Evolutionary conservation across 176 grass and related monocot genomes (phyloP), one percentile per base, ranked within the genome.

Genomic region (Tillandsia leiboldiana): DNA sequence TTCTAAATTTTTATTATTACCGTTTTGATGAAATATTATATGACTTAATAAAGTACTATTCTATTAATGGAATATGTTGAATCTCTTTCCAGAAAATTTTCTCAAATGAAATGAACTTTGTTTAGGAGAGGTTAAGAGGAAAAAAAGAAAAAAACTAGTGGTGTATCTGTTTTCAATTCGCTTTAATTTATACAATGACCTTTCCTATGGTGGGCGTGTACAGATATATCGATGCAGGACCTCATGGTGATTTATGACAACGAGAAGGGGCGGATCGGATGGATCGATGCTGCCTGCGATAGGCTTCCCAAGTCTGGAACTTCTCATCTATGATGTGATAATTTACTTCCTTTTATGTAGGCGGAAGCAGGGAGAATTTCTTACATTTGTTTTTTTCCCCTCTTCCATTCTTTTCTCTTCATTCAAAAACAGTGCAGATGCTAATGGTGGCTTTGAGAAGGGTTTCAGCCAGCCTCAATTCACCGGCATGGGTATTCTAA

Each of bases 191-290:
- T 42, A 42, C 33, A 42, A 42, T 42, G 33, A 42, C 3, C 33
- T 42, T 42, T 83, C 2, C 22, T 54, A 2, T 83, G 47, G 48
- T 50, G 33, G 53, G 13, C 18, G 68, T 68, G 71, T 81, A 47
- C 72, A 99, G 94, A 99, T 69, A 93, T 99, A 57, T 83, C 82
- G 13, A 67, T 99, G 82, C 94, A 86, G 84, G 90, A 99, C 81
- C 82, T 88, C 67, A 87, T 99, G 82, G 80, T 99, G 61, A 81
- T 93, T 15, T 99, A 99, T 70, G 94, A 99, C 65, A 99, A 99
- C 2, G 94, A 99, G 69, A 90, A 58, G 63, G 73, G 47, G 0
- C 87, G 86, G 70, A 80, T 99, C 1, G 94, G 94, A 56, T 93
- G 94, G 94, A 72, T 75, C 27, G 87, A 79, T n/a, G 82, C 82